These are phyloP conservation scores for Astragalus glycyphyllos DNA, from an alignment of 306 rosid genomes.

Conservation along the genomic window DNA sequence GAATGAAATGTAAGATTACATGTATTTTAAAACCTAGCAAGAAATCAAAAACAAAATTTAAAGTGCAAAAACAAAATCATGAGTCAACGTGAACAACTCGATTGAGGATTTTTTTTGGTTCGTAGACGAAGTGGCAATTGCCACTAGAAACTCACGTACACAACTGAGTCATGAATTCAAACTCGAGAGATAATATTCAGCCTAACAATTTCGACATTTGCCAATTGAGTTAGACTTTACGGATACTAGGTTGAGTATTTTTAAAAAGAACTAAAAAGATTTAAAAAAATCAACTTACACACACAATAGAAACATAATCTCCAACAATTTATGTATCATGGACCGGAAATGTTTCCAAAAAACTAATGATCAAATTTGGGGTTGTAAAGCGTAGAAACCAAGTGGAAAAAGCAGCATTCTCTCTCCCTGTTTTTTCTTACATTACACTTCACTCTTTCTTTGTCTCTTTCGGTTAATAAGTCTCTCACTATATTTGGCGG, in stretches of 20 bases:
- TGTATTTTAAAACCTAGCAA: background rate
- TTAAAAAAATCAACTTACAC: too few species aligned
- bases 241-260: background rate
- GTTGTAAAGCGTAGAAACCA: background rate
- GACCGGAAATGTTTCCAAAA: background rate
- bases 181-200: too few species aligned
- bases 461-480: constrained; percentile 45
- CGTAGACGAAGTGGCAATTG: too few species aligned
- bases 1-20: background rate
- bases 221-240: too few species aligned
- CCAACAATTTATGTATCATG: too few species aligned
- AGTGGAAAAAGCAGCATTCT: background rate
- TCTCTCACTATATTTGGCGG: constrained; percentile 63
- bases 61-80: background rate
- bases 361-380: background rate
- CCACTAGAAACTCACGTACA: too few species aligned
- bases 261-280: too few species aligned
- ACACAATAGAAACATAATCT: background rate
- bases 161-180: too few species aligned
- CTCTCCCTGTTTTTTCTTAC: constrained; percentile 50
- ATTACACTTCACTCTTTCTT: constrained; percentile 59
- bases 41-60: background rate
- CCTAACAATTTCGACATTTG: too few species aligned
- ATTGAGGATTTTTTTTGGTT: background rate
- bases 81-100: background rate